These are phyloP conservation scores for Teunomyces barrocoloradensis DNA, from an alignment of 805 yeast genomes.

Conservation along the genomic window DNA sequence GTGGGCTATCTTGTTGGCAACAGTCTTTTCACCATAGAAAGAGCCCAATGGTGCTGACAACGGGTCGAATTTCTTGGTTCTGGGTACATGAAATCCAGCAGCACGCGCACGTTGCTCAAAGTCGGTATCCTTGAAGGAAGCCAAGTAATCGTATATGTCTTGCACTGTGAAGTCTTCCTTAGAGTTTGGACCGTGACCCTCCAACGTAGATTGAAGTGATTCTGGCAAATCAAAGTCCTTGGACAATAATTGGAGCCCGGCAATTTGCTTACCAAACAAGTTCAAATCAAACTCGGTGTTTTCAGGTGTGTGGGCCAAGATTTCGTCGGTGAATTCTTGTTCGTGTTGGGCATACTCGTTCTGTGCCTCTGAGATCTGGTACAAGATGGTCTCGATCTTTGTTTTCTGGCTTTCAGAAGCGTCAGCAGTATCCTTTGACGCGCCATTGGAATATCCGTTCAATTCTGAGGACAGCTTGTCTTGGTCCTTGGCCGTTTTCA, in stretches of 20 bases:
- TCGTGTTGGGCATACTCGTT: constrained; percentile 21
- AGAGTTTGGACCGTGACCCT: constrained; percentile 10
- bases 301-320: constrained; percentile 11
- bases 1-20: constrained; percentile 52
- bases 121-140: constrained; percentile 8
- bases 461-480: constrained; percentile 2
- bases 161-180: constrained; percentile 2
- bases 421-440: constrained; percentile 16
- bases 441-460: constrained; percentile 2
- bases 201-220: constrained; percentile 40
- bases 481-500: constrained; percentile 14
- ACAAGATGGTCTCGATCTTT: constrained; percentile 30
- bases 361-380: constrained; percentile 25
- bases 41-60: constrained; percentile 48
- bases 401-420: constrained; percentile 21
- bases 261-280: constrained; percentile 55
- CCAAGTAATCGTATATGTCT: constrained; percentile 7
- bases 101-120: constrained; percentile 37
- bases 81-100: constrained; percentile 37
- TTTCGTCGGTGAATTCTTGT: constrained; percentile 17
- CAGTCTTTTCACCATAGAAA: constrained; percentile 48
- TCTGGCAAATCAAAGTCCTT: constrained; percentile 65
- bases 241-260: constrained; percentile 62
- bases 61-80: constrained; percentile 24
- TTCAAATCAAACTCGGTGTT: constrained; percentile 35